Percentiles rank a stretch among this genome's conserved stretches.
phyloP scores from a whole-genome alignment of 83 land plant species.

The Thuja plicata region DNA sequence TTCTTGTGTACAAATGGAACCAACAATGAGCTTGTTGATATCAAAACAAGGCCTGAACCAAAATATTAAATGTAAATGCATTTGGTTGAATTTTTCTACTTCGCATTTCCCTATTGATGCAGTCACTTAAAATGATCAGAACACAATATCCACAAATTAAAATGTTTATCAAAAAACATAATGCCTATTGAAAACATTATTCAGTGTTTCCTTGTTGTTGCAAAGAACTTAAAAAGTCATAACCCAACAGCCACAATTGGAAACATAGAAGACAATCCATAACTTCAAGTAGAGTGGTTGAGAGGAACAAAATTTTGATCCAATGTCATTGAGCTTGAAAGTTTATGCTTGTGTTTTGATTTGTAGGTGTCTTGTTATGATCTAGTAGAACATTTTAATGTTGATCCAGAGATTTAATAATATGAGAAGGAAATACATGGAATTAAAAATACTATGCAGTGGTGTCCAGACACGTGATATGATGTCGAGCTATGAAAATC shows the following conservation, averaged over 20 bases:
- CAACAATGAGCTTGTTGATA: too few species aligned
- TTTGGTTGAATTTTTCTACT: slow-evolving; percentile 31
- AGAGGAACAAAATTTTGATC: neutral
- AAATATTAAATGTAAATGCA: slow-evolving; percentile 53
- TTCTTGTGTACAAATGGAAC: too few species aligned
- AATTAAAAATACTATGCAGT: too few species aligned
- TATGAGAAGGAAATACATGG: neutral
- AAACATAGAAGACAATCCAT: too few species aligned
- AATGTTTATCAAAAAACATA: too few species aligned
- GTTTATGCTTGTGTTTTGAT: too few species aligned
- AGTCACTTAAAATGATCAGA: neutral
- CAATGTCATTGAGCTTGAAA: neutral
- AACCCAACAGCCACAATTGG: neutral
- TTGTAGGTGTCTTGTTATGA: neutral
- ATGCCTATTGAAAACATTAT: neutral
- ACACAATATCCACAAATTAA: neutral
- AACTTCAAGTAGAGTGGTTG: too few species aligned
- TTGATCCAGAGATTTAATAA: neutral
- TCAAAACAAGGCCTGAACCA: slow-evolving; percentile 37
- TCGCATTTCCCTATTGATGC: slow-evolving; percentile 42
- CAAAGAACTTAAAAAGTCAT: neutral
- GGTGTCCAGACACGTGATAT: too few species aligned
- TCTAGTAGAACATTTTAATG: neutral
- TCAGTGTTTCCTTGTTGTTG: slow-evolving; percentile 39
- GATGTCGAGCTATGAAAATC: too few species aligned